Evolutionary conservation across 208 protist species (phyloP), one percentile per base, ranked within the genome.

Genomic region (Acanthamoeba royreba): DNA sequence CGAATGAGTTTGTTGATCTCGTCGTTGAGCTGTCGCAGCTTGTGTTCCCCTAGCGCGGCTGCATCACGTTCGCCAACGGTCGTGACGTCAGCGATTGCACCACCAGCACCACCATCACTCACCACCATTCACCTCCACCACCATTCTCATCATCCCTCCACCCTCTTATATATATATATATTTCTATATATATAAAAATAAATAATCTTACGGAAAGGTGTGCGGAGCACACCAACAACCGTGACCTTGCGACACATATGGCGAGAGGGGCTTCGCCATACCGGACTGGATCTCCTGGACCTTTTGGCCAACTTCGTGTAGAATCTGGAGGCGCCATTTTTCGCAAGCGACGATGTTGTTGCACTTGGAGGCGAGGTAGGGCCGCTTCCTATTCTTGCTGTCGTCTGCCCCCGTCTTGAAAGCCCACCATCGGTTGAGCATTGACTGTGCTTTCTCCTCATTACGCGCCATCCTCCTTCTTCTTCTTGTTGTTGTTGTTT

Each of bases 21-120:
- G 94, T 98, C 98, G 94, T 98, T 98, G 40, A 98, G 63, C 53
- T 98, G 98, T 55, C 97, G 94, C 58, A 98, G 97, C 63, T 92
- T 94, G 94, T 97, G 95, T 94, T 98, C 97, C 2, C 96, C 98
- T 28, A 98, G 93, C 43, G 95, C 93, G 49, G 83, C 96, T 94
- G 4, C 9, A 69, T 4, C 33, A 8, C 58, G 61, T 35, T 25
- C 17, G 31, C 11, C n/a, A n/a, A n/a, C n/a, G n/a, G n/a, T n/a
- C n/a, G n/a, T n/a, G n/a, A n/a, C n/a, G n/a, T n/a, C n/a, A n/a
- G n/a, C n/a, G n/a, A n/a, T n/a, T n/a, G n/a, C n/a, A n/a, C n/a
- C n/a, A n/a, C n/a, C n/a, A n/a, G n/a, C n/a, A n/a, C n/a, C n/a
- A n/a, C n/a, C n/a, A n/a, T n/a, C n/a, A n/a, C n/a, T n/a, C n/a